These are phyloP conservation scores for Hypoxylon sp. DNA, from an alignment of 2,329 filamentous ascomycete species.

Conservation along the genomic window DNA sequence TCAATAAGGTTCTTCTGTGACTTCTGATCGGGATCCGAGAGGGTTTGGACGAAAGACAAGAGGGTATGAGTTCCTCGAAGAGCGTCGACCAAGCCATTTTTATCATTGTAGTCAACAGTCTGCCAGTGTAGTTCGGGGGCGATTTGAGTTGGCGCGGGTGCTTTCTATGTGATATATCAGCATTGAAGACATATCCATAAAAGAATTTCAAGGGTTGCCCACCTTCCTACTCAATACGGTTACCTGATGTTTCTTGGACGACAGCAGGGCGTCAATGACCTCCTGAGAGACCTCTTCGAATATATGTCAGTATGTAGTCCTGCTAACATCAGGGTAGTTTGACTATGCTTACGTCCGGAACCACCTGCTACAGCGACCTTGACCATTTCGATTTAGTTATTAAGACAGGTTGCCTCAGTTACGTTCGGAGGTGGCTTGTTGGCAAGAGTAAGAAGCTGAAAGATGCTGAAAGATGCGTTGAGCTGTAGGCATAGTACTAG, in stretches of 20 bases:
- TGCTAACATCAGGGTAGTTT: not conserved
- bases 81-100: conserved; percentile 54
- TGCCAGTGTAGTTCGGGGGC: conserved; percentile 57
- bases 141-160: conserved; percentile 19
- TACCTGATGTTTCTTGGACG: conserved; percentile 67
- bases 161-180: conserved; percentile 48
- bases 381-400: conserved; percentile 56
- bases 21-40: conserved; percentile 54
- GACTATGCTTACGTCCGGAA: conserved; percentile 57
- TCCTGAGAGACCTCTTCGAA: conserved; percentile 66
- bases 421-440: not conserved
- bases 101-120: conserved; percentile 62
- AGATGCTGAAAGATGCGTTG: not conserved
- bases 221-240: conserved; percentile 65
- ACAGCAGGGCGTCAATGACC: conserved; percentile 65
- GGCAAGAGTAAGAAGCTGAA: not conserved
- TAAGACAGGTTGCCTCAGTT: not conserved
- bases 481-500: not conserved
- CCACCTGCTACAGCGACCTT: conserved; percentile 62
- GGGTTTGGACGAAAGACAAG: conserved; percentile 64
- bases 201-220: conserved; percentile 2
- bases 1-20: conserved; percentile 71
- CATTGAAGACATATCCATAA: not conserved
- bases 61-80: conserved; percentile 67
- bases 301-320: conserved; percentile 3